Evolutionary conservation across 2,329 filamentous ascomycete genomes (phyloP).

Genomic region (Neodidymelliopsis sp.): DNA sequence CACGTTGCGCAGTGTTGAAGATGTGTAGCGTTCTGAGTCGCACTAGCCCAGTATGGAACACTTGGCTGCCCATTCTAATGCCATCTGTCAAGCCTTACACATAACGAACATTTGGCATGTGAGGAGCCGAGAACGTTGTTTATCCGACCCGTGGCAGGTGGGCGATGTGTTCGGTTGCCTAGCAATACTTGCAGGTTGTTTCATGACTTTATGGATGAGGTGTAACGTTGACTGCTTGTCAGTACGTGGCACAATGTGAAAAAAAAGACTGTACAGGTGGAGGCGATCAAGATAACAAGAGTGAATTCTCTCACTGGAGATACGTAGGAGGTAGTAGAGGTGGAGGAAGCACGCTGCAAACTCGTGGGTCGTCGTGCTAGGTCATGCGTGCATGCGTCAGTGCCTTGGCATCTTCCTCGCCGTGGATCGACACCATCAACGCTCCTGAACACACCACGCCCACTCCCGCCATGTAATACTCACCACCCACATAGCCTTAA

Average conservation of each 20-base stretch:
- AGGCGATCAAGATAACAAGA: too few species aligned
- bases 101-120: conserved; percentile 2
- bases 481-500: conserved; percentile 26
- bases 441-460: conserved; percentile 21
- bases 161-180: not conserved
- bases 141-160: not conserved
- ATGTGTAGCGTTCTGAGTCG: conserved; percentile 12
- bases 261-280: too few species aligned
- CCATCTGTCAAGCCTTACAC: not conserved
- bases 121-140: conserved; percentile 9
- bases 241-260: too few species aligned
- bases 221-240: not conserved
- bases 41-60: conserved; percentile 15
- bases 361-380: conserved; percentile 24
- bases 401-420: conserved; percentile 29
- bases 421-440: conserved; percentile 16
- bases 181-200: not conserved
- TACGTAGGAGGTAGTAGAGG: not conserved
- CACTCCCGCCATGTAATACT: conserved; percentile 30
- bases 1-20: not conserved
- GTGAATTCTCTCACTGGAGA: not conserved
- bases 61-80: conserved; percentile 10
- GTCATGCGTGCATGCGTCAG: conserved; percentile 28
- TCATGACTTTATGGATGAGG: not conserved
- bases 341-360: conserved; percentile 12